phyloP scores from a whole-genome alignment of 768 basidiomycete species.

The Chiua virens region DNA sequence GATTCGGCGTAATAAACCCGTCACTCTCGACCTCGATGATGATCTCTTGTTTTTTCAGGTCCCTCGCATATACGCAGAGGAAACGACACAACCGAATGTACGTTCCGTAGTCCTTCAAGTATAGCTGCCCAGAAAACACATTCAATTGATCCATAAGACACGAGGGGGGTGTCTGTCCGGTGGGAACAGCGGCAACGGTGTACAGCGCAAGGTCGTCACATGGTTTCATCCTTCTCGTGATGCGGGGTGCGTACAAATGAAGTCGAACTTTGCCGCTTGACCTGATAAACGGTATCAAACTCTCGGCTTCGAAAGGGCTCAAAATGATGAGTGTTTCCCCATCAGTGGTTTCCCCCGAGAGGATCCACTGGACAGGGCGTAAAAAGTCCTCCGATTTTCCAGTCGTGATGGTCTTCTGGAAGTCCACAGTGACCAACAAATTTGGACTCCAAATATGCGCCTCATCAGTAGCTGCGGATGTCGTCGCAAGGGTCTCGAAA shows the following conservation, averaged over 20 bases:
- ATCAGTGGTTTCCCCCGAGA: conserved; percentile 7
- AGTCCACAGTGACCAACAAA: conserved; percentile 20
- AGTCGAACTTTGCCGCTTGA: conserved; percentile 33
- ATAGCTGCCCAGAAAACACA: conserved; percentile 35
- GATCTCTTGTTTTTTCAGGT: conserved; percentile 1
- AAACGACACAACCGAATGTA: conserved; percentile 30
- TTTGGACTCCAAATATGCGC: conserved; percentile 16
- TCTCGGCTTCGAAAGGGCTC: conserved; percentile 43
- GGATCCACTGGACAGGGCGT: conserved; percentile 32
- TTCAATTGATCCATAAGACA: conserved; percentile 23
- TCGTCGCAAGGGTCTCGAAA: conserved; percentile 8
- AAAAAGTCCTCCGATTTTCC: conserved; percentile 14
- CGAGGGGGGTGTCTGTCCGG: neutral
- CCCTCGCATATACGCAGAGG: conserved; percentile 24
- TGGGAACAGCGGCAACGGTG: neutral
- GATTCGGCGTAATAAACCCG: conserved; percentile 20
- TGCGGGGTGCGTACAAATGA: conserved; percentile 44
- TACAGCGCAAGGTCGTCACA: conserved; percentile 35
- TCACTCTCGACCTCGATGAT: conserved; percentile 10
- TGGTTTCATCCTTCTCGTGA: conserved; percentile 32
- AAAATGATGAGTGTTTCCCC: conserved; percentile 32
- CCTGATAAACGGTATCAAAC: conserved; percentile 38
- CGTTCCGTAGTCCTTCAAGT: conserved; percentile 25
- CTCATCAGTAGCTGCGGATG: conserved; percentile 17
- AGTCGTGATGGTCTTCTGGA: conserved; percentile 9